Evolutionary conservation across 495 filamentous ascomycete species (phyloP).

Genomic region (Talaromyces borbonicus): DNA sequence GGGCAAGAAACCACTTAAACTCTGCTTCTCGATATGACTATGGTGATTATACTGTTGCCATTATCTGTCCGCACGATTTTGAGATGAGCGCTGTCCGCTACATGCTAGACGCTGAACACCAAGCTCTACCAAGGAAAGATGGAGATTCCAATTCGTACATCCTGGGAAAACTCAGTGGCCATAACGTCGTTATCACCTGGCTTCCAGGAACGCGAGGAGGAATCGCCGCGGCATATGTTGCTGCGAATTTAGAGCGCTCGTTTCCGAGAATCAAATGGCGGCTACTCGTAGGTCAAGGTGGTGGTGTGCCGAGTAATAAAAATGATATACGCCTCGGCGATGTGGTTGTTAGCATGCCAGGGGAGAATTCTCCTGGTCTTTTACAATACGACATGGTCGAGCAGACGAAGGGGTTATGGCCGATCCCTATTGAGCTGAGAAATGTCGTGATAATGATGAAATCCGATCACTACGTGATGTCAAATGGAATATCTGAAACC

Average conservation of each 20-base stretch:
- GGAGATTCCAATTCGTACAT: slow-evolving; percentile 22
- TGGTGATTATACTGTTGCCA: slow-evolving; percentile 24
- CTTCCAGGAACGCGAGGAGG: slow-evolving; percentile 7
- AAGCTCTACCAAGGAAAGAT: slow-evolving; percentile 1
- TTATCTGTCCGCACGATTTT: slow-evolving; percentile 25
- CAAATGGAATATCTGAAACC: background rate
- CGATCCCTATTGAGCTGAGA: background rate
- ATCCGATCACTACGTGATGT: background rate
- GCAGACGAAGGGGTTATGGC: background rate
- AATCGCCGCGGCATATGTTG: slow-evolving; percentile 3
- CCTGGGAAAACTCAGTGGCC: slow-evolving; percentile 22
- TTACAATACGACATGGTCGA: slow-evolving; percentile 12
- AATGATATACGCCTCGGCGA: slow-evolving; percentile 20
- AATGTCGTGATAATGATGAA: background rate
- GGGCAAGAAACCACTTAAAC: no score
- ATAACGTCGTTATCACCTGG: slow-evolving; percentile 17
- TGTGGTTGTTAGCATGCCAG: slow-evolving; percentile 22
- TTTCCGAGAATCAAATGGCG: slow-evolving; percentile 3
- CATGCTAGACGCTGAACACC: slow-evolving; percentile 24
- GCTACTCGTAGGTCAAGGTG: slow-evolving; percentile 25
- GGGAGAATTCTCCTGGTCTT: background rate
- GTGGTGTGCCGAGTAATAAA: slow-evolving; percentile 18
- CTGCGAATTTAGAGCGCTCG: background rate
- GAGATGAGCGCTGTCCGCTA: slow-evolving; percentile 25
- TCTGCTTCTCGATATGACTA: slow-evolving; percentile 7